Evolutionary conservation across 108 stramenopile genomes (phyloP), one percentile per base, ranked within the genome.

Genomic region (Epithemia pelagica): DNA sequence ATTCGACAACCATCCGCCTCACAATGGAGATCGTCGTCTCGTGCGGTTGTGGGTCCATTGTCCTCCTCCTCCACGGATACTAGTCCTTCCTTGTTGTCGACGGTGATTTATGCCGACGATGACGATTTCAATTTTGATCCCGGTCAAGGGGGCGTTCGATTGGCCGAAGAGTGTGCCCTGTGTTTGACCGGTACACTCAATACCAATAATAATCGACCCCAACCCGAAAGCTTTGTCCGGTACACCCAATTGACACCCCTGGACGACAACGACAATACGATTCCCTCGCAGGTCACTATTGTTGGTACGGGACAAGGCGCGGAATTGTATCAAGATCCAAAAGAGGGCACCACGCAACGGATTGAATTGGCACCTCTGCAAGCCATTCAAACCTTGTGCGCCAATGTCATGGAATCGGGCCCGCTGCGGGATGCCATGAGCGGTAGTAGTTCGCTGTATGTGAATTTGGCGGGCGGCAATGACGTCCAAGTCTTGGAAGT

Each of bases 401-500:
- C 5, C 37, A 46, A 46, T 5, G 37, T 46, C 37, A 5, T 46
- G 37, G 10, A 46, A 46, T 46, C 37, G 15, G 37, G 15, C 5
- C 10, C 5, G 15, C 10, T 46, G 37, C 81, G 80, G 72, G 78
- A 83, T 74, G 83, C 84, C 0, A 30, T 87, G 55, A 57, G 51
- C 21, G 68, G 63, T 24, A 70, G 68, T 1, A 66, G 67, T 20
- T 74, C 78, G 0, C 66, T 67, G 55, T 59, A 71, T 0, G 32
- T 83, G 26, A 83, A 79, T 71, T 81, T 87, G 69, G 65, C 82
- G 32, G 86, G 89, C 31, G 89, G 89, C 3, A 85, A 89, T 67
- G 86, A 90, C 79, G 73, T 90, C 57, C 78, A 83, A 58, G 58
- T 85, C 30, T 71, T 74, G 28, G 86, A 90, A 74, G 86, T 90